Conservation (phyloP, 495 filamentous ascomycete species). For the Geoglossum glabrum region DNA sequence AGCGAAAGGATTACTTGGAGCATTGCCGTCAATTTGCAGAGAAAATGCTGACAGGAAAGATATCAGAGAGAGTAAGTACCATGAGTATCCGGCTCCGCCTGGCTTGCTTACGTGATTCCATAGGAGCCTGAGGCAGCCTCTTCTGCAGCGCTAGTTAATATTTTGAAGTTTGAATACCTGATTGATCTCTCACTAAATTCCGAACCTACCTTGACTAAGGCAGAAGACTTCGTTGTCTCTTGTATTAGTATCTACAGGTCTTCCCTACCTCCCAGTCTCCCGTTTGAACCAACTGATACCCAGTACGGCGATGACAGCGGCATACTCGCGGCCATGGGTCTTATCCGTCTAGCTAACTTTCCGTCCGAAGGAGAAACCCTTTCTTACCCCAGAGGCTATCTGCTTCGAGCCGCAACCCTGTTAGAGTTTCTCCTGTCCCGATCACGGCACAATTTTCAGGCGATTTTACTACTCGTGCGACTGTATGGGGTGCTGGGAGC, state of each 20-base stretch:
- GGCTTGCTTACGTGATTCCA: background rate
- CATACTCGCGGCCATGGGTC: conserved; percentile 33
- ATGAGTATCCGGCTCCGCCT: too few relatives aligned
- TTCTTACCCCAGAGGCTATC: conserved; percentile 15
- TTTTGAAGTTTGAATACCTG: conserved; percentile 36
- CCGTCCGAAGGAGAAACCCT: conserved; percentile 10
- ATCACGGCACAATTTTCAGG: conserved; percentile 38
- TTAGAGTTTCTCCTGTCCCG: conserved; percentile 28
- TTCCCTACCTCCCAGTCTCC: conserved; percentile 12
- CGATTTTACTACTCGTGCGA: conserved; percentile 31
- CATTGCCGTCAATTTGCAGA: conserved; percentile 11
- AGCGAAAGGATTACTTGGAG: conserved; percentile 21
- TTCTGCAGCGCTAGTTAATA: conserved; percentile 28
- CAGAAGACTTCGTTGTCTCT: conserved; percentile 25
- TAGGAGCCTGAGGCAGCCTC: conserved; percentile 8
- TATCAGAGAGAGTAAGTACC: background rate
- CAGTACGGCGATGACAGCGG: conserved; percentile 36
- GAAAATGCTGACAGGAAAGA: background rate
- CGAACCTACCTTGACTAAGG: conserved; percentile 11
- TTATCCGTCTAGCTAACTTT: conserved; percentile 23
- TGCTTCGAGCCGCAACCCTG: conserved; percentile 31
- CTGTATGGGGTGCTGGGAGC: conserved; percentile 33
- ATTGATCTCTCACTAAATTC: conserved; percentile 21
- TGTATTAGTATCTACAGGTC: conserved; percentile 27
- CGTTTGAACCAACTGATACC: conserved; percentile 28